phyloP scores from a whole-genome alignment of 2,329 filamentous ascomycete genomes.

The Botryotinia globosa region DNA sequence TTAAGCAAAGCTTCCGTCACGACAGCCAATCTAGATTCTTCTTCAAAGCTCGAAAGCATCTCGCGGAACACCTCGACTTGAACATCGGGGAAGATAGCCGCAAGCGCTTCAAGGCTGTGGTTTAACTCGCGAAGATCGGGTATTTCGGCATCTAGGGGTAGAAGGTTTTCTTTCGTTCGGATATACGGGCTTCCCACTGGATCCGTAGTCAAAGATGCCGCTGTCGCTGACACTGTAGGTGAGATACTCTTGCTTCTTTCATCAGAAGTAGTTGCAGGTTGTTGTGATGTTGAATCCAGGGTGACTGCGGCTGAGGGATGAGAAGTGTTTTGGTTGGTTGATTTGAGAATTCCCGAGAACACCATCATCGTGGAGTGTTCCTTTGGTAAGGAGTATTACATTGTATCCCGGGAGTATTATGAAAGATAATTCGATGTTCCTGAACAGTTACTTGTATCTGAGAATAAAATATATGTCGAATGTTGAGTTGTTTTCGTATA shows the following conservation, averaged over 20 bases:
- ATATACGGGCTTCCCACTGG: slow-evolving; percentile 45
- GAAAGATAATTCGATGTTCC: not conserved
- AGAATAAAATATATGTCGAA: slow-evolving; percentile 10
- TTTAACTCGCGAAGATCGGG: slow-evolving; percentile 69
- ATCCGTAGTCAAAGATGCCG: slow-evolving; percentile 24
- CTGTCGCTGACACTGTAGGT: slow-evolving; percentile 30
- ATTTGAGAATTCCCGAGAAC: slow-evolving; percentile 48
- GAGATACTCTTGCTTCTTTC: slow-evolving; percentile 31
- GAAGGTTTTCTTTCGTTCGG: slow-evolving; percentile 54
- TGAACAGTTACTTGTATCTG: not conserved
- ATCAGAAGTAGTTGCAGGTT: slow-evolving; percentile 19
- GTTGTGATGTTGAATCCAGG: slow-evolving; percentile 32
- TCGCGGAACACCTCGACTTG: slow-evolving; percentile 80
- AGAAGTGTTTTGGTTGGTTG: slow-evolving; percentile 40
- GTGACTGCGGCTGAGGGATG: slow-evolving; percentile 27
- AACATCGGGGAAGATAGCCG: slow-evolving; percentile 74
- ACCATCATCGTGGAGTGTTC: slow-evolving; percentile 45
- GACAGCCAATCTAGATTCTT: slow-evolving; percentile 72
- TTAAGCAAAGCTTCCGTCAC: slow-evolving; percentile 76
- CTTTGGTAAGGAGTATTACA: slow-evolving; percentile 19
- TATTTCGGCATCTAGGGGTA: slow-evolving; percentile 47
- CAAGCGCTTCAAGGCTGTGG: slow-evolving; percentile 63
- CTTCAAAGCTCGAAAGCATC: slow-evolving; percentile 71
- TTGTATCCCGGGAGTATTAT: slow-evolving; percentile 12
- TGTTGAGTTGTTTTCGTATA: not conserved